Conservation (phyloP, 495 filamentous ascomycete genomes). For the Penicillium alfredii region DNA sequence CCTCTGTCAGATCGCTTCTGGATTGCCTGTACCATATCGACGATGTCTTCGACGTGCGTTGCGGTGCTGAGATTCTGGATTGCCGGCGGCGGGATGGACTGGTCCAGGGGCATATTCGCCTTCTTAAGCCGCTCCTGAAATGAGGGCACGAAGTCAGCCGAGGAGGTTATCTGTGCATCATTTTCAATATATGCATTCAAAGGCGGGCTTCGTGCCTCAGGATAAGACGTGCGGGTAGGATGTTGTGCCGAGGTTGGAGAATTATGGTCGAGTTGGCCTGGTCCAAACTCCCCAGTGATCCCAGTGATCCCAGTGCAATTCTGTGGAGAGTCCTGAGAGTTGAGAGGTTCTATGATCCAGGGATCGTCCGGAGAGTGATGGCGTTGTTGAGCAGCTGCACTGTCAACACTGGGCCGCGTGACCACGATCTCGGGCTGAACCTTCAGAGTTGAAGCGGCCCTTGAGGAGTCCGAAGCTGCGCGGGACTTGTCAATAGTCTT, state of each 20-base stretch:
- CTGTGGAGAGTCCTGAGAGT: slow-evolving; percentile 4
- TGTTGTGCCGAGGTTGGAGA: no score
- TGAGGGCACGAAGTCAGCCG: slow-evolving; percentile 2
- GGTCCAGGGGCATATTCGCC: neutral
- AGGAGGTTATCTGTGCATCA: neutral
- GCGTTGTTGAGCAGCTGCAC: neutral
- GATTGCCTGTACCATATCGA: slow-evolving; percentile 8
- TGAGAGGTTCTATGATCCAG: neutral
- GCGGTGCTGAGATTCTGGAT: neutral
- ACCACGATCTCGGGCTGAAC: neutral
- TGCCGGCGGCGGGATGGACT: neutral
- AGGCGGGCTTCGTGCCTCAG: neutral
- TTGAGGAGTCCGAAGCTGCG: neutral
- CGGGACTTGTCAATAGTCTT: neutral
- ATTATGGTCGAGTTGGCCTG: no score
- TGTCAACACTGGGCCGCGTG: neutral
- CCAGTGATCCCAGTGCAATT: slow-evolving; percentile 3
- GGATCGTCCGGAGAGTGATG: neutral
- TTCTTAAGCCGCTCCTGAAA: slow-evolving; percentile 11
- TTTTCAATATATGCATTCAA: neutral
- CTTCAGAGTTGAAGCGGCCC: neutral
- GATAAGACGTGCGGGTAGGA: neutral
- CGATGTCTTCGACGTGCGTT: slow-evolving; percentile 7
- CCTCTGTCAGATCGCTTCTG: slow-evolving; percentile 9
- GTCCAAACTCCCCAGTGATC: no score